Percentiles rank a stretch among this genome's conserved stretches.
phyloP scores from a whole-genome alignment of 2,329 filamentous ascomycete genomes.

The Hypoxylon sp. region DNA sequence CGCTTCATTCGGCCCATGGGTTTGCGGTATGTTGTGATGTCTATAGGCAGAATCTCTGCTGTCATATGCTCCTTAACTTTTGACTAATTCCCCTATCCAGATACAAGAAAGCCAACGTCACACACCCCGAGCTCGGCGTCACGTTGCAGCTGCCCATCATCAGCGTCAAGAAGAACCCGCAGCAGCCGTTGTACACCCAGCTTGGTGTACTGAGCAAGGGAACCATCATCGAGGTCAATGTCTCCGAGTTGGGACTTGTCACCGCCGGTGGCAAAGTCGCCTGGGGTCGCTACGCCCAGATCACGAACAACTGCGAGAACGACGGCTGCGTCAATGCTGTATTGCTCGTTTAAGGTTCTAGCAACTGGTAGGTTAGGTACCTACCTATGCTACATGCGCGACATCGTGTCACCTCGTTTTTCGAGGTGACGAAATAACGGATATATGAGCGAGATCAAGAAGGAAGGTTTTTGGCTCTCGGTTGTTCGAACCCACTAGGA shows the following conservation, averaged over 20 bases:
- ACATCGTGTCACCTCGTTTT: too few relatives aligned
- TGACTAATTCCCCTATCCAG: constrained; percentile 48
- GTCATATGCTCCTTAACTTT: neutral
- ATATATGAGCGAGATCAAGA: too few relatives aligned
- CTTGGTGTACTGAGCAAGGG: constrained; percentile 89
- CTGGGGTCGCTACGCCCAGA: constrained; percentile 68
- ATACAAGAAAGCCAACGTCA: constrained; percentile 81
- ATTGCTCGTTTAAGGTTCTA: constrained; percentile 42
- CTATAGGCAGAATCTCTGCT: too few relatives aligned
- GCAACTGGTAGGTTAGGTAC: too few relatives aligned
- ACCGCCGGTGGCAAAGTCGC: constrained; percentile 93
- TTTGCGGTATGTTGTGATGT: constrained; percentile 56
- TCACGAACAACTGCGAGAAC: constrained; percentile 57
- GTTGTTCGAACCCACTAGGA: too few relatives aligned
- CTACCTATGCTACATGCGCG: too few relatives aligned
- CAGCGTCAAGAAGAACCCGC: constrained; percentile 75
- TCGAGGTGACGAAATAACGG: too few relatives aligned
- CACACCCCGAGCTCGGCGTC: constrained; percentile 80
- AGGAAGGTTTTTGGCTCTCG: too few relatives aligned
- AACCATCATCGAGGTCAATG: constrained; percentile 85
- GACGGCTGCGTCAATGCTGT: constrained; percentile 57
- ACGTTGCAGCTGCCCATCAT: constrained; percentile 88
- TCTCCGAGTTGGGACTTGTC: constrained; percentile 88
- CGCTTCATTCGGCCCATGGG: constrained; percentile 80
- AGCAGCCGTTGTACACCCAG: constrained; percentile 90